Conservation (phyloP, 169 alveolate genomes). For the Cytauxzoon felis region DNA sequence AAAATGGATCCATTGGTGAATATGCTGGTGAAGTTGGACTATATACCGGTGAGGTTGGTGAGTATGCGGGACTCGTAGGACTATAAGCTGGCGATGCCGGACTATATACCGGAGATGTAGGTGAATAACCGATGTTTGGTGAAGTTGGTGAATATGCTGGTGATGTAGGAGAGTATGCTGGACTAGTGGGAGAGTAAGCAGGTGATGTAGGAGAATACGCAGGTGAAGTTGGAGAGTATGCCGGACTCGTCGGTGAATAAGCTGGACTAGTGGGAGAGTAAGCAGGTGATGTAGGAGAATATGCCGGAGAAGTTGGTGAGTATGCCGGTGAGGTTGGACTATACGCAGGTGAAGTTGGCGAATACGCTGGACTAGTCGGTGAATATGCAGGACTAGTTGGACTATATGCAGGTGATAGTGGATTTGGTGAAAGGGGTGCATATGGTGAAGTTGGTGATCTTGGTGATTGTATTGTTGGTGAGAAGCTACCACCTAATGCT, state of each 20-base stretch:
- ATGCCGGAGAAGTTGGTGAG: slow-evolving; percentile 78
- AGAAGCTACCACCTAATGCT: slow-evolving; percentile 85
- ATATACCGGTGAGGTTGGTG: slow-evolving; percentile 65
- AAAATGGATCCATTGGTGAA: slow-evolving; percentile 70
- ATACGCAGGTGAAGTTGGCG: slow-evolving; percentile 60
- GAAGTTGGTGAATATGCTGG: slow-evolving; percentile 87
- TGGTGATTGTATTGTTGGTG: slow-evolving; percentile 84
- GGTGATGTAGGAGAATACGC: slow-evolving; percentile 89
- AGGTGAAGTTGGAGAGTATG: slow-evolving; percentile 85
- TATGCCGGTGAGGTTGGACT: slow-evolving; percentile 69
- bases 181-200: slow-evolving; percentile 70
- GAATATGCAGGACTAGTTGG: slow-evolving; percentile 54
- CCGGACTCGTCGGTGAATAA: slow-evolving; percentile 75
- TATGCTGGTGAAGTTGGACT: slow-evolving; percentile 73
- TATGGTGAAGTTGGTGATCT: slow-evolving; percentile 80
- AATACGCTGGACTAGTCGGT: slow-evolving; percentile 71
- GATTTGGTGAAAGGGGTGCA: slow-evolving; percentile 62
- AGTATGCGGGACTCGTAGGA: slow-evolving; percentile 67
- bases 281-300: slow-evolving; percentile 51
- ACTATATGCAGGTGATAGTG: slow-evolving; percentile 63
- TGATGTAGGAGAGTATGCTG: slow-evolving; percentile 78
- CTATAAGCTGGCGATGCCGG: slow-evolving; percentile 79
- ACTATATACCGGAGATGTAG: slow-evolving; percentile 83
- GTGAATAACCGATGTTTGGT: slow-evolving; percentile 76
- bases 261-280: slow-evolving; percentile 73